Evolutionary conservation across 768 basidiomycete genomes (phyloP).

Genomic region (Trametes coccinea): DNA sequence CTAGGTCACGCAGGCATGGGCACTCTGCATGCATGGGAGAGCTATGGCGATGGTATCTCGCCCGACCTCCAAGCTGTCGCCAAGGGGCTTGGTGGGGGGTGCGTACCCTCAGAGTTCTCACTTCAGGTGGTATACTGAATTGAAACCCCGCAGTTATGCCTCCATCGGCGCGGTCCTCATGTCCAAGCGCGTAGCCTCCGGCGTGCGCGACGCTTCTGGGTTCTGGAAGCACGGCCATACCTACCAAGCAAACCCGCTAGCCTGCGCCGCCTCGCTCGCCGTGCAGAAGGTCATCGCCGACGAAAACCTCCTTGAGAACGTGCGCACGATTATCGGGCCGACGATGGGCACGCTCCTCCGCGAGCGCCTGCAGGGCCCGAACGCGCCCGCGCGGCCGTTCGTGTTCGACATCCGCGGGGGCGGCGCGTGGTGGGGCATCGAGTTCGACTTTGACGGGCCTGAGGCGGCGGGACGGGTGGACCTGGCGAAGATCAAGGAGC

Average conservation of each 20-base stretch:
- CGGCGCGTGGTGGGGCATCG: constrained; percentile 82
- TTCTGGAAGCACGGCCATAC: constrained; percentile 86
- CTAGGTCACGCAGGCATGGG: constrained; percentile 64
- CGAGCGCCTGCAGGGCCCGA: constrained; percentile 54
- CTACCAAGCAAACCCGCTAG: constrained; percentile 75
- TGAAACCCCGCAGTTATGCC: constrained; percentile 55
- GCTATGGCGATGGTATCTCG: constrained; percentile 70
- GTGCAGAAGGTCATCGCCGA: constrained; percentile 72
- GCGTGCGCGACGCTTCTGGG: constrained; percentile 66
- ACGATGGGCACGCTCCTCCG: constrained; percentile 57
- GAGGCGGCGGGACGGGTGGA: constrained; percentile 46
- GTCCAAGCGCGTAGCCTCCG: constrained; percentile 67
- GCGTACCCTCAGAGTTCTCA: constrained; percentile 26
- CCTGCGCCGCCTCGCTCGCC: constrained; percentile 78
- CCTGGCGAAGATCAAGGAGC: constrained; percentile 35
- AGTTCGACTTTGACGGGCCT: constrained; percentile 66
- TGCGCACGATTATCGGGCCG: constrained; percentile 52
- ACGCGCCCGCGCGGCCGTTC: constrained; percentile 60
- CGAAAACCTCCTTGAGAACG: constrained; percentile 71
- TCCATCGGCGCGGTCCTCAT: constrained; percentile 82
- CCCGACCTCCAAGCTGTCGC: constrained; percentile 90
- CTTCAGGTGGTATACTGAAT: background rate
- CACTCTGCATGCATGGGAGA: constrained; percentile 84
- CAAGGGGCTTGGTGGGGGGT: constrained; percentile 91
- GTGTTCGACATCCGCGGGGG: constrained; percentile 82